These are phyloP conservation scores for Schwanniomyces etchellsii DNA, from an alignment of 1,139 yeast genomes.

Conservation along the genomic window DNA sequence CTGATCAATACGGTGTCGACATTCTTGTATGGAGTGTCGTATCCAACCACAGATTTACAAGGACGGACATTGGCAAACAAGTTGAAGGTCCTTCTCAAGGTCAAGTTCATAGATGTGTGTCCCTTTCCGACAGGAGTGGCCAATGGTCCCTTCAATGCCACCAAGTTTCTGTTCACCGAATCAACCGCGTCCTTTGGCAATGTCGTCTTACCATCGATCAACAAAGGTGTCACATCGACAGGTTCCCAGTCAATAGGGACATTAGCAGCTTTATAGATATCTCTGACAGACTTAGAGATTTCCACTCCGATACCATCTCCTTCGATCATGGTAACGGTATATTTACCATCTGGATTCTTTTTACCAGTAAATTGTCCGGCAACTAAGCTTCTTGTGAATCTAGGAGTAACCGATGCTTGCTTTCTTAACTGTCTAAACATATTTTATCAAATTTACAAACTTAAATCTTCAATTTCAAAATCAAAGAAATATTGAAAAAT, in stretches of 20 bases:
- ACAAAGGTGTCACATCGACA: slow-evolving; percentile 90
- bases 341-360: slow-evolving; percentile 57
- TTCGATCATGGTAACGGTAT: slow-evolving; percentile 91
- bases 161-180: slow-evolving; percentile 85
- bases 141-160: slow-evolving; percentile 95
- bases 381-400: slow-evolving; percentile 40
- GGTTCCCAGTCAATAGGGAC: slow-evolving; percentile 97
- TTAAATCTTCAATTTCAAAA: slow-evolving; percentile 2
- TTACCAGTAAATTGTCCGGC: slow-evolving; percentile 48
- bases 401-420: slow-evolving; percentile 29
- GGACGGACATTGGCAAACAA: slow-evolving; percentile 97
- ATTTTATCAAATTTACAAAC: slow-evolving; percentile 5
- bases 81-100: slow-evolving; percentile 94
- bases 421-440: slow-evolving; percentile 43
- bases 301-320: slow-evolving; percentile 99
- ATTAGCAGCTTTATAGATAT: slow-evolving; percentile 85
- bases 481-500: slow-evolving; percentile 5
- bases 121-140: slow-evolving; percentile 99
- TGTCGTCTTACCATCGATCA: slow-evolving; percentile 90
- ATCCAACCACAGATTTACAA: slow-evolving; percentile 89
- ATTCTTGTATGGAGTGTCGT: slow-evolving; percentile 88
- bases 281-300: slow-evolving; percentile 88
- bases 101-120: slow-evolving; percentile 94
- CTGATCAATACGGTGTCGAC: slow-evolving; percentile 95
- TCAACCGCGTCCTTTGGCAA: slow-evolving; percentile 90